Evolutionary conservation across 1,139 yeast species (phyloP), one percentile per base, ranked within the genome.

Genomic region (Candida sp.): DNA sequence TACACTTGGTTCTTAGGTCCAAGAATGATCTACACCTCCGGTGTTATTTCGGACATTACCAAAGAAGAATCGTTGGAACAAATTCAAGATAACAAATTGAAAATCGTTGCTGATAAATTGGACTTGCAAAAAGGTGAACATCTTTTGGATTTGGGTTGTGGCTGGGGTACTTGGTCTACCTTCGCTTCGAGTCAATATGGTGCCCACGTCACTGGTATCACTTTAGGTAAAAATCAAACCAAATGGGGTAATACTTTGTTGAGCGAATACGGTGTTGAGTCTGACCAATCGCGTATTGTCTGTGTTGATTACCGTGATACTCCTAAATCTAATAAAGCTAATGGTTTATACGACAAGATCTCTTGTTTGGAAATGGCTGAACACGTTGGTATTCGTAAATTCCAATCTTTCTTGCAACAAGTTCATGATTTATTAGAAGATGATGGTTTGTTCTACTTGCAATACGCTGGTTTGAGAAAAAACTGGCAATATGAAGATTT

Each of bases 331-430:
- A 63, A 64, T 37, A 71, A 67, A 57, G 57, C 64, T 33, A 69
- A 64, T 49, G 89, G 88, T 47, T 77, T 81, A 65, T 89, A 89
- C 68, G 83, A 89, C 72, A 88, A 89, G 67, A 89, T 89, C 61
- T 85, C 95, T 42, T 87, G 95, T 70, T 77, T 89, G 64, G 97
- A 89, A 74, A 89, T 89, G 97, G 91, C 96, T 35, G 97, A 89
- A 75, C 97, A 89, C 65, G 97, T 89, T 61, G 97, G 97, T 61
- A 85, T 89, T 56, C 83, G 96, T 68, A 84, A 90, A 63, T 86
- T 89, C 55, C 69, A 81, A 41, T 60, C 86, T 33, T 89, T 89
- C 72, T 73, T 89, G 64, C 70, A 73, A 51, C 97, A 89, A 69
- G 93, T 88, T 46, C 78, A 83, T 62, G 87, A 87, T 58, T 81